Conservation (phyloP, 306 rosid genomes). For the Casuarina equisetifolia region DNA sequence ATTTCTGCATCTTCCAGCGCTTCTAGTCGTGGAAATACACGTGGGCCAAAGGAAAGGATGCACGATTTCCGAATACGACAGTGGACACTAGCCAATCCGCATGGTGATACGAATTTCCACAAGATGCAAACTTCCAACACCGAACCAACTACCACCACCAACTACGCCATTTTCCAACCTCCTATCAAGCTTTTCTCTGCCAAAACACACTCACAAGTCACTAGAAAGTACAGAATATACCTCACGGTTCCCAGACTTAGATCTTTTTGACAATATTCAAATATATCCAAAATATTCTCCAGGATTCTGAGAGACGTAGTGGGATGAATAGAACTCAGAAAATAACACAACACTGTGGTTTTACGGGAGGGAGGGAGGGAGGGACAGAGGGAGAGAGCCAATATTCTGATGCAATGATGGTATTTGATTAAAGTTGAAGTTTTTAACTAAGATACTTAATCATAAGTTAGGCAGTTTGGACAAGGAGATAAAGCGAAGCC, state of each 20-base stretch:
- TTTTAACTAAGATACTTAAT: constrained; percentile 31
- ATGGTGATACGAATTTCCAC: constrained; percentile 35
- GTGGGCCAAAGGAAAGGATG: constrained; percentile 37
- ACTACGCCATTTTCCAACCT: constrained; percentile 19
- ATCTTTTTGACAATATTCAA: constrained; percentile 31
- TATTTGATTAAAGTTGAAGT: constrained; percentile 20
- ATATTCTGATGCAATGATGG: constrained; percentile 28
- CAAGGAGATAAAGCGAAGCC: constrained; percentile 31
- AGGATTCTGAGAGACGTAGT: constrained; percentile 30
- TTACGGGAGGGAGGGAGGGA: background rate
- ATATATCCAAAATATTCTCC: constrained; percentile 27
- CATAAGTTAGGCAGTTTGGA: constrained; percentile 30
- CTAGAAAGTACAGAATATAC: constrained; percentile 10
- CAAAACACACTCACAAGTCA: constrained; percentile 13
- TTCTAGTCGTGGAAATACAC: constrained; percentile 32
- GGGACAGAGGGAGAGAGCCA: constrained; percentile 21
- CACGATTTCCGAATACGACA: constrained; percentile 51
- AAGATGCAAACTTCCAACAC: constrained; percentile 42
- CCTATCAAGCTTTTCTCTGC: constrained; percentile 5
- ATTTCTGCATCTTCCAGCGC: constrained; percentile 31
- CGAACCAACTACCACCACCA: constrained; percentile 28
- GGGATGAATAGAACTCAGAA: constrained; percentile 15
- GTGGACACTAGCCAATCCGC: constrained; percentile 39
- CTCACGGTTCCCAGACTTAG: constrained; percentile 31
- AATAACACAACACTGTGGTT: background rate